A percentile compares a stretch with the other conserved stretches of the same genome.
Evolutionary conservation across 139 green algal genomes (phyloP).

Genomic region (Micractinium conductrix): DNA sequence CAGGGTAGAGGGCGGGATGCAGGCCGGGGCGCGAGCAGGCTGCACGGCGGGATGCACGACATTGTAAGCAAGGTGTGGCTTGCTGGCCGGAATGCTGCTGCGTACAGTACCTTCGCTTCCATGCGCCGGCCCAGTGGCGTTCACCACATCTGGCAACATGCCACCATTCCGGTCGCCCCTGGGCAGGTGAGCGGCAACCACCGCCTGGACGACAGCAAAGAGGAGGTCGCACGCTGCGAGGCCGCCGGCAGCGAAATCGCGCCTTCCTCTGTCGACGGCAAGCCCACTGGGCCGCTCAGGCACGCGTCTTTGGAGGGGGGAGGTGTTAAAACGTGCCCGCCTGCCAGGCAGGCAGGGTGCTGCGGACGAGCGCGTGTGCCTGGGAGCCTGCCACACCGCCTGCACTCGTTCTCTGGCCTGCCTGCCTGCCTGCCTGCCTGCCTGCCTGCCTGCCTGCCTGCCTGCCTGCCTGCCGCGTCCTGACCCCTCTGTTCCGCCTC

Average conservation of each 20-base stretch:
- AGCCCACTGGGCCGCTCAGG: conserved; percentile 68
- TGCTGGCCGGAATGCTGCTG: too few species aligned
- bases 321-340: too few species aligned
- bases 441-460: background rate
- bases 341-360: too few species aligned
- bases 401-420: background rate
- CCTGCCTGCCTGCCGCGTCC: background rate
- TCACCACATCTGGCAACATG: too few species aligned
- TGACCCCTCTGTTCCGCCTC: background rate
- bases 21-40: background rate
- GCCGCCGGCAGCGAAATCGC: conserved; percentile 63
- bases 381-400: too few species aligned
- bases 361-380: too few species aligned
- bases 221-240: conserved; percentile 71
- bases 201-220: conserved; percentile 72
- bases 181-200: conserved; percentile 67
- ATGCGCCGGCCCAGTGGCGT: too few species aligned
- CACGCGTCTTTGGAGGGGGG: background rate
- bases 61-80: too few species aligned
- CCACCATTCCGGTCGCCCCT: background rate
- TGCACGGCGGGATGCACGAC: too few species aligned
- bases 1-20: too few species aligned
- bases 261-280: conserved; percentile 24
- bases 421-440: background rate
- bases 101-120: background rate